Evolutionary conservation across 2,329 filamentous ascomycete species (phyloP).

Genomic region (Cladophialophora immunda): DNA sequence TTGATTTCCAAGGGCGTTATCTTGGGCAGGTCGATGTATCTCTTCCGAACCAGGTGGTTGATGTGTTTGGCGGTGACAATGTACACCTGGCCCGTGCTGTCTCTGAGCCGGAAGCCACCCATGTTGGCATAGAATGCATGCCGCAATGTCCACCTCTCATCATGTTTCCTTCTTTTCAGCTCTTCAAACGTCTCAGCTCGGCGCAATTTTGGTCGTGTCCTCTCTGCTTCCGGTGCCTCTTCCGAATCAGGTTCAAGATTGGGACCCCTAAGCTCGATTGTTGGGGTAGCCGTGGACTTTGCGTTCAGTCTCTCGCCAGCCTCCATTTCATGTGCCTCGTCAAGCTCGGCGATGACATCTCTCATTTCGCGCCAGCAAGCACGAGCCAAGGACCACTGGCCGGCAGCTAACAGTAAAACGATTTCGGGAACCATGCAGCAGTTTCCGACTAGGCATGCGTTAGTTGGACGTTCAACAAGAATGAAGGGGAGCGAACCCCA

Average conservation of each 20-base stretch:
- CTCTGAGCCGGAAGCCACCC: slow-evolving; percentile 23
- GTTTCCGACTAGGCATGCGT: slow-evolving; percentile 15
- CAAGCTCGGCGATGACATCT: slow-evolving; percentile 20
- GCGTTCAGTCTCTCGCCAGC: not conserved
- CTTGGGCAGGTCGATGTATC: slow-evolving; percentile 21
- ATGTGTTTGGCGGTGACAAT: slow-evolving; percentile 24
- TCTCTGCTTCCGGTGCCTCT: slow-evolving; percentile 1
- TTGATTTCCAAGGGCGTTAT: slow-evolving; percentile 23
- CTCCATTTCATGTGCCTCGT: slow-evolving; percentile 15
- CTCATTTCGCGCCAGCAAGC: slow-evolving; percentile 27
- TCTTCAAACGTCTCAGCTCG: slow-evolving; percentile 23
- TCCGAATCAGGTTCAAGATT: not conserved
- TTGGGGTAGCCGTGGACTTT: slow-evolving; percentile 1
- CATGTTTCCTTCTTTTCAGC: slow-evolving; percentile 10
- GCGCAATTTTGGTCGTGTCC: slow-evolving; percentile 18
- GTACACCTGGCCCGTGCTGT: slow-evolving; percentile 9
- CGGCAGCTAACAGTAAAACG: slow-evolving; percentile 21
- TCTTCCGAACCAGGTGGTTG: slow-evolving; percentile 21
- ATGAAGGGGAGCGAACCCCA: slow-evolving; percentile 6
- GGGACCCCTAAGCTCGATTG: not conserved
- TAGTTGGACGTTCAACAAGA: not conserved
- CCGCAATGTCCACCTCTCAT: slow-evolving; percentile 24
- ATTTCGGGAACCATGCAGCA: slow-evolving; percentile 26
- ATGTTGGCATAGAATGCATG: slow-evolving; percentile 18
- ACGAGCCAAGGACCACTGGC: slow-evolving; percentile 26